A percentile compares a stretch with the other conserved stretches of the same genome.
These are phyloP conservation scores for Hypoxylon fragiforme DNA, from an alignment of 495 filamentous ascomycete species.

Conservation along the genomic window DNA sequence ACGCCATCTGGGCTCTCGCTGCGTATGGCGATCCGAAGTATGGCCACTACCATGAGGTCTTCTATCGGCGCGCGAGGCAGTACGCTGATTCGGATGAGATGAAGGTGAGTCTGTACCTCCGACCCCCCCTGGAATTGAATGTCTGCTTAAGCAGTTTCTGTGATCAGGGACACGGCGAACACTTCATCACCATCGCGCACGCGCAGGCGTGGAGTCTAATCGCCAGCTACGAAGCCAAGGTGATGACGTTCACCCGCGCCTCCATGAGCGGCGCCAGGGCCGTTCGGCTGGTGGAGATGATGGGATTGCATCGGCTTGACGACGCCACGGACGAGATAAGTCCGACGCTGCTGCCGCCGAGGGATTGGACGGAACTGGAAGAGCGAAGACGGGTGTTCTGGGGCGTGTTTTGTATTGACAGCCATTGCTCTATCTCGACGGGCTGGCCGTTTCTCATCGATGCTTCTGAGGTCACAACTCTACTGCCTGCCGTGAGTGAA, in stretches of 20 bases:
- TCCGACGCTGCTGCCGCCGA: conserved; percentile 42
- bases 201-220: conserved; percentile 52
- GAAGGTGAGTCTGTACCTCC: conserved; percentile 37
- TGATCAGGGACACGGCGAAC: conserved; percentile 44
- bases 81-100: conserved; percentile 54
- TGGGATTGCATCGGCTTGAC: conserved; percentile 54
- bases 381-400: conserved; percentile 58
- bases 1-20: conserved; percentile 51
- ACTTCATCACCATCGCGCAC: conserved; percentile 51
- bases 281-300: conserved; percentile 48
- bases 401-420: conserved; percentile 55
- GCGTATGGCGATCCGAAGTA: conserved; percentile 46
- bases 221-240: conserved; percentile 48
- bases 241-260: conserved; percentile 48
- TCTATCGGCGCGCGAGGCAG: conserved; percentile 52
- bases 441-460: conserved; percentile 54
- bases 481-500: conserved; percentile 43
- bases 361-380: conserved; percentile 54
- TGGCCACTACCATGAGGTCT: conserved; percentile 43
- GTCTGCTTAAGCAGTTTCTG: conserved; percentile 1
- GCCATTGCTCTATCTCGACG: conserved; percentile 50
- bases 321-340: conserved; percentile 39
- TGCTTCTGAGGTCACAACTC: conserved; percentile 45
- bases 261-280: conserved; percentile 48
- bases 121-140: neutral